These are phyloP conservation scores for Aspergillus tamarii DNA, from an alignment of 2,329 filamentous ascomycete species.

Conservation along the genomic window DNA sequence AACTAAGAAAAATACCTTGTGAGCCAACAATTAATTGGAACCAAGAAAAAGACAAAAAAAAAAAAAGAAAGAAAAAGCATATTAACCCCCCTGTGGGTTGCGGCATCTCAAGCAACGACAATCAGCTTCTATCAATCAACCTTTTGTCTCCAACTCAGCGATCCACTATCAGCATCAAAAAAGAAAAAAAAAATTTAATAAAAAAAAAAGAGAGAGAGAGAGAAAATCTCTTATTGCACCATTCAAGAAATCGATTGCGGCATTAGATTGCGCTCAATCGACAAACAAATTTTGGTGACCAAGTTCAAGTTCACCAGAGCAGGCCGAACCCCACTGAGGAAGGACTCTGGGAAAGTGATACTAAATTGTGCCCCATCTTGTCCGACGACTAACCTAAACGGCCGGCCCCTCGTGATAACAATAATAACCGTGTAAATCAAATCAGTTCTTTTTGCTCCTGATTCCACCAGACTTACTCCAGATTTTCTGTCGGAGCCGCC, in stretches of 20 bases:
- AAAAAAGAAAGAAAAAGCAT: neutral
- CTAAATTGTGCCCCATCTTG: slow-evolving; percentile 1
- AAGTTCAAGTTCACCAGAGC: too few species aligned
- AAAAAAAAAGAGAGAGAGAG: neutral
- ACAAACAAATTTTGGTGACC: neutral
- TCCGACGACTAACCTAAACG: slow-evolving; percentile 1
- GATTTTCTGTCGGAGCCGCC: slow-evolving; percentile 17
- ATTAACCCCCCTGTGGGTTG: neutral
- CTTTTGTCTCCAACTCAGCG: neutral
- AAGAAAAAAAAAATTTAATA: neutral
- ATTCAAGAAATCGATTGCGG: slow-evolving; percentile 27
- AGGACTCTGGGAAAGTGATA: neutral
- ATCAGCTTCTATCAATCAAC: neutral
- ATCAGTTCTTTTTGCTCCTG: neutral
- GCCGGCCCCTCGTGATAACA: slow-evolving; percentile 6
- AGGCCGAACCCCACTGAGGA: neutral
- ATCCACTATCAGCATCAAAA: neutral
- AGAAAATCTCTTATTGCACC: slow-evolving; percentile 20
- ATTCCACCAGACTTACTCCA: slow-evolving; percentile 14
- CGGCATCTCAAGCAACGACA: neutral
- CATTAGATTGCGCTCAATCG: slow-evolving; percentile 13
- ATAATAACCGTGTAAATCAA: neutral
- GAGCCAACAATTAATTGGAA: slow-evolving; percentile 1
- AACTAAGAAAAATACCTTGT: slow-evolving; percentile 9
- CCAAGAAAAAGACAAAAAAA: neutral